Percentiles rank a stretch among this genome's conserved stretches.
phyloP scores from a whole-genome alignment of 2,329 filamentous ascomycete genomes.

The Claviceps paspali region DNA sequence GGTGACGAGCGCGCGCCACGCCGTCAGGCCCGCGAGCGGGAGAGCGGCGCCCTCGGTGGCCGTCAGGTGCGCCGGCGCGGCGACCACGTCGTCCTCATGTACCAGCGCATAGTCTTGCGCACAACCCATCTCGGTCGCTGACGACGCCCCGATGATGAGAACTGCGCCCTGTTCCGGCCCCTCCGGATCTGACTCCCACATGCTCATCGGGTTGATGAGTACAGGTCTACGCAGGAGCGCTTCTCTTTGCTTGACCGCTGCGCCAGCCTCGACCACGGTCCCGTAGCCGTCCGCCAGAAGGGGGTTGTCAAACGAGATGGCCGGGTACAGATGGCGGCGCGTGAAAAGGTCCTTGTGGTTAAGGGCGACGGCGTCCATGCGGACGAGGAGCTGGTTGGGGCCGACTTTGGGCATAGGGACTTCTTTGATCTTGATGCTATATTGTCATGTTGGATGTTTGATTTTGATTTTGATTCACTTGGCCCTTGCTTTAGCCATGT shows the following conservation, averaged over 20 bases:
- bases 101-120: conserved; percentile 60
- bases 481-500: too few relatives aligned
- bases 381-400: conserved; percentile 56
- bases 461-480: not conserved
- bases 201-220: conserved; percentile 60
- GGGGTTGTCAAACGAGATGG: conserved; percentile 62
- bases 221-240: conserved; percentile 50
- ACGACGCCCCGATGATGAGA: conserved; percentile 57
- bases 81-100: conserved; percentile 57
- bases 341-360: conserved; percentile 96
- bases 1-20: conserved; percentile 69
- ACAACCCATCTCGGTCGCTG: conserved; percentile 46
- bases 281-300: conserved; percentile 75
- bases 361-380: conserved; percentile 63
- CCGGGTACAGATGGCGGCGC: conserved; percentile 81
- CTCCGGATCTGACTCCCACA: conserved; percentile 57
- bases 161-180: conserved; percentile 52
- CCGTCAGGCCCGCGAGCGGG: conserved; percentile 74
- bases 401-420: conserved; percentile 48
- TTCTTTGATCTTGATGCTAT: conserved; percentile 42
- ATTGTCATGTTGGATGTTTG: conserved; percentile 1
- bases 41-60: conserved; percentile 67
- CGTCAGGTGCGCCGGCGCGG: conserved; percentile 51
- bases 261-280: conserved; percentile 49
- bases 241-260: conserved; percentile 21